phyloP scores from a whole-genome alignment of 1,139 yeast species.

The Pichia cactophila region DNA sequence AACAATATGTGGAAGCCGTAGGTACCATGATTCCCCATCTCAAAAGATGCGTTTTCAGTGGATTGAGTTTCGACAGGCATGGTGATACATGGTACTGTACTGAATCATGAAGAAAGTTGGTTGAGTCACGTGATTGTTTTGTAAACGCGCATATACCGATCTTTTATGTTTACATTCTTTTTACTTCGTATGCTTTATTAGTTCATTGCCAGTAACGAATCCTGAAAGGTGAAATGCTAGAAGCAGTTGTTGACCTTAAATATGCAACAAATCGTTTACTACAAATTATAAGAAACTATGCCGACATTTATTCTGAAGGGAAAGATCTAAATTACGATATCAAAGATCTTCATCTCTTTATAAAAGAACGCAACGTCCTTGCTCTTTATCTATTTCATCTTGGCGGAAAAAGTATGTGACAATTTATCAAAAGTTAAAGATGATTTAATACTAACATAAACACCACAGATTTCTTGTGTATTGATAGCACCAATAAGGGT shows the following conservation, averaged over 20 bases:
- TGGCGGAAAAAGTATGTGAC: background rate
- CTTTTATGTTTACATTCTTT: background rate
- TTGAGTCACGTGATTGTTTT: background rate
- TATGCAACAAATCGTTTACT: background rate
- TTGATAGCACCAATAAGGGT: slow-evolving; percentile 1
- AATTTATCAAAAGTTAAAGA: no score
- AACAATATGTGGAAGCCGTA: slow-evolving; percentile 29
- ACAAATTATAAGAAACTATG: background rate
- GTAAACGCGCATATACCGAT: background rate
- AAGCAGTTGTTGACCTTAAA: background rate
- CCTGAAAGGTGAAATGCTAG: background rate
- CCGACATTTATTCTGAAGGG: background rate
- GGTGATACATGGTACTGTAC: slow-evolving; percentile 14
- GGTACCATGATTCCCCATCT: slow-evolving; percentile 26
- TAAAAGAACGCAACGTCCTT: background rate
- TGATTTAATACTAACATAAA: background rate
- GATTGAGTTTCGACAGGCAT: slow-evolving; percentile 18
- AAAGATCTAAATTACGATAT: background rate
- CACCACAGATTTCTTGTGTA: background rate
- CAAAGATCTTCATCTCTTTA: background rate
- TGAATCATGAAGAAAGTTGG: background rate
- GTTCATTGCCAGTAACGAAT: background rate
- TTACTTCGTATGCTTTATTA: no score
- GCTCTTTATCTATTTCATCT: background rate
- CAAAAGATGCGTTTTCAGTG: slow-evolving; percentile 19